phyloP scores from a whole-genome alignment of 2,329 filamentous ascomycete species.

The Ascosphaera apis region DNA sequence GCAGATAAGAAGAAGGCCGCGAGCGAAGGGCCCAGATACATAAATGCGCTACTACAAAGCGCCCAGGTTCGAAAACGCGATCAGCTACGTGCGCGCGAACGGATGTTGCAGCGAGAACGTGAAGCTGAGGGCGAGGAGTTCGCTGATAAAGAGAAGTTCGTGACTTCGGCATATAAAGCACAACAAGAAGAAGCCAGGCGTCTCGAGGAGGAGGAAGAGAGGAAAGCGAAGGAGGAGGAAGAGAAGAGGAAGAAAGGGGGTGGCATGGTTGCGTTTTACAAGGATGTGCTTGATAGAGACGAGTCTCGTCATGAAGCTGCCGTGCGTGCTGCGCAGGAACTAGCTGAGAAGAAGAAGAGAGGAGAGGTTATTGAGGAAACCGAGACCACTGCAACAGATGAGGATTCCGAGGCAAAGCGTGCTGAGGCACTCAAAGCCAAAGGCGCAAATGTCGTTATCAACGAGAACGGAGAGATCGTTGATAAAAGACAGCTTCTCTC shows the following conservation, averaged over 20 bases:
- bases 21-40: conserved; percentile 30
- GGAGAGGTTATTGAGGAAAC: conserved; percentile 10
- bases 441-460: conserved; percentile 31
- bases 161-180: conserved; percentile 39
- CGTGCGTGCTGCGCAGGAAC: conserved; percentile 30
- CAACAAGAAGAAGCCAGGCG: conserved; percentile 37
- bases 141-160: conserved; percentile 43
- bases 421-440: conserved; percentile 29
- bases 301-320: conserved; percentile 34
- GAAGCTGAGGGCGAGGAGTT: conserved; percentile 45
- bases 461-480: conserved; percentile 40
- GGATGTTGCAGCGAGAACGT: conserved; percentile 34
- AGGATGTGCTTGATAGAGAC: conserved; percentile 33
- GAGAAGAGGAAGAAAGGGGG: conserved; percentile 24
- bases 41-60: conserved; percentile 33
- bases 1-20: conserved; percentile 9
- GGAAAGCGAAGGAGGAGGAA: conserved; percentile 29
- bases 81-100: conserved; percentile 36
- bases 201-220: conserved; percentile 35
- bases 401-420: conserved; percentile 28
- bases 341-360: conserved; percentile 6
- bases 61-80: conserved; percentile 41
- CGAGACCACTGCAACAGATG: conserved; percentile 9
- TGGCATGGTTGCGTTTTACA: conserved; percentile 39
- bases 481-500: conserved; percentile 40